Conservation (phyloP, 2,329 filamentous ascomycete genomes). For the Cladosporium sp. region DNA sequence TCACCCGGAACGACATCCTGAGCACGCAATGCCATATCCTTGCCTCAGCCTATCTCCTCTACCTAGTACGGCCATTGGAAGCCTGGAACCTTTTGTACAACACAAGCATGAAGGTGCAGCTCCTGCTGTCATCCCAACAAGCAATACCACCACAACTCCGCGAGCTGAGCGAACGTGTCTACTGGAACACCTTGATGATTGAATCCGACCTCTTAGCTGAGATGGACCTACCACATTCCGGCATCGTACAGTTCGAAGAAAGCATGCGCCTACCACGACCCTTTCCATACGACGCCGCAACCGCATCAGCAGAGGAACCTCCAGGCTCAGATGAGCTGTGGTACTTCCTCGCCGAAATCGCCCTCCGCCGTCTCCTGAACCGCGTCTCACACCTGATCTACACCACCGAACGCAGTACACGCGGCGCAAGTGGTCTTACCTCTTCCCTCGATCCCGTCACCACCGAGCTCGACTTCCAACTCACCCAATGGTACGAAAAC, state of each 20-base stretch:
- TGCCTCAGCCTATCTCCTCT: constrained; percentile 76
- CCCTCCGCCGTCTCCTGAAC: constrained; percentile 63
- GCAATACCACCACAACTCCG: constrained; percentile 65
- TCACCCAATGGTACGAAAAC: constrained; percentile 80
- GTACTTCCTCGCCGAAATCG: constrained; percentile 83
- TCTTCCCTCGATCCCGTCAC: constrained; percentile 72
- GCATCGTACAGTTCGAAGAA: constrained; percentile 77
- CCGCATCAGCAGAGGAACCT: constrained; percentile 36
- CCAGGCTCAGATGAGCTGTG: constrained; percentile 69
- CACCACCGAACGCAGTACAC: constrained; percentile 47
- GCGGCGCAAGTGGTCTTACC: constrained; percentile 64
- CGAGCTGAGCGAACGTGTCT: constrained; percentile 71
- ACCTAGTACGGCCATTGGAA: constrained; percentile 74
- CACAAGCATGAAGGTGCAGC: constrained; percentile 74
- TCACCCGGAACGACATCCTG: constrained; percentile 73
- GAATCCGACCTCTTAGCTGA: constrained; percentile 75
- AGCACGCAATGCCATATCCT: constrained; percentile 77
- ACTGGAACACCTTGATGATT: constrained; percentile 78
- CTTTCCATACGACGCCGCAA: constrained; percentile 64
- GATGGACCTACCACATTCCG: constrained; percentile 75
- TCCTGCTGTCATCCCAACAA: constrained; percentile 68
- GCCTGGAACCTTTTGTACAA: constrained; percentile 77
- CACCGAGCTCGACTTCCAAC: constrained; percentile 73
- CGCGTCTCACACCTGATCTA: constrained; percentile 30
- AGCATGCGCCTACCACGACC: constrained; percentile 71